Conservation (phyloP, 2,329 filamentous ascomycete genomes). For the Metarhizium rileyi region DNA sequence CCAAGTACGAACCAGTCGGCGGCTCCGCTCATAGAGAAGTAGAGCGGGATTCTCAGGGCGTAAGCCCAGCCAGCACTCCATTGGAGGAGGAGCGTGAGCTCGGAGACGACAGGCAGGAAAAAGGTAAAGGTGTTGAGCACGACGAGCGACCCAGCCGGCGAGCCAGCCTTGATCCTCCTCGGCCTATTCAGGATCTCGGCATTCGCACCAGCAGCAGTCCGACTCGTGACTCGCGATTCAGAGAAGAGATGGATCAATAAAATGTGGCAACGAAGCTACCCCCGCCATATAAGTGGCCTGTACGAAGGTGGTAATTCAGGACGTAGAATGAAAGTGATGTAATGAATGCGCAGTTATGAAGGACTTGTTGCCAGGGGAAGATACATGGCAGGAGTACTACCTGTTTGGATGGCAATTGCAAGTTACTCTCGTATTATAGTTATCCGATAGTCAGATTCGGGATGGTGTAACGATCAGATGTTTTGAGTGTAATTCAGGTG, state of each 20-base stretch:
- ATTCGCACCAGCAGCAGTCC: conserved; percentile 39
- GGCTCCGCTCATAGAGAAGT: conserved; percentile 14
- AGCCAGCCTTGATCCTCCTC: conserved; percentile 27
- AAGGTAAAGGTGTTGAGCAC: conserved; percentile 7
- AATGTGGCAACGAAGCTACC: neutral
- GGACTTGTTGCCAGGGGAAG: neutral
- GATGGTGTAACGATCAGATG: too few species aligned
- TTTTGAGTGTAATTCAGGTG: too few species aligned
- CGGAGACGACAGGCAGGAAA: conserved; percentile 18
- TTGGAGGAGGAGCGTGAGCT: conserved; percentile 34
- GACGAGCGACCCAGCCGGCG: conserved; percentile 7
- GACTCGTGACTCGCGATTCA: conserved; percentile 47
- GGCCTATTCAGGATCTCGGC: conserved; percentile 22
- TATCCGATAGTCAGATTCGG: too few species aligned
- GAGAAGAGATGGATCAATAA: conserved; percentile 40
- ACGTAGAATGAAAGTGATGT: neutral
- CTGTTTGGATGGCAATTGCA: neutral
- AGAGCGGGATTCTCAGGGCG: conserved; percentile 22
- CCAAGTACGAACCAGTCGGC: conserved; percentile 1
- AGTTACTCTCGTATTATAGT: neutral
- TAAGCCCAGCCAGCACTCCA: conserved; percentile 24
- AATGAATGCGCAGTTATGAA: neutral
- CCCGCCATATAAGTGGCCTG: neutral
- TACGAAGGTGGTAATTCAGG: neutral
- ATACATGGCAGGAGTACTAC: neutral